These are phyloP conservation scores for Polyporus arcularius DNA, from an alignment of 768 basidiomycete species.

Conservation along the genomic window DNA sequence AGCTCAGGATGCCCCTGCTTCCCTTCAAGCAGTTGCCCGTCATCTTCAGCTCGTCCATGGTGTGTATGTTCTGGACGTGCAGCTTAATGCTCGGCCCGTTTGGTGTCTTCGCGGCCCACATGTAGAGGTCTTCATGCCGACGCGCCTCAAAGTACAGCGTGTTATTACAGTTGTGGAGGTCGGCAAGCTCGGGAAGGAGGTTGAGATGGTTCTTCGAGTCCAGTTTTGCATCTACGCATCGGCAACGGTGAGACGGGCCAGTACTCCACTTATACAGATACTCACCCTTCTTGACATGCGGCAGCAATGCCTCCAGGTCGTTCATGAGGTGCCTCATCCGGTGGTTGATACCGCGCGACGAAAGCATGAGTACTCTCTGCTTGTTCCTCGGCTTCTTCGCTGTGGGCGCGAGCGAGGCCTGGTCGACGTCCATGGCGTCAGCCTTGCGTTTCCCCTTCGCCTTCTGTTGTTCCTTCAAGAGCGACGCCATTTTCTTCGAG, in stretches of 20 bases:
- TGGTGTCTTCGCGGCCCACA: conserved; percentile 96
- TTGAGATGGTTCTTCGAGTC: conserved; percentile 95
- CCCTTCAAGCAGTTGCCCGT: conserved; percentile 98
- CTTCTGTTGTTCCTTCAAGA: conserved; percentile 64
- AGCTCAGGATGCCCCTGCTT: conserved; percentile 87
- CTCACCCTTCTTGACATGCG: conserved; percentile 95
- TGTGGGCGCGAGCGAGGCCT: conserved; percentile 33
- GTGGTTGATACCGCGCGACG: conserved; percentile 92
- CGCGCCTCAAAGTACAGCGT: conserved; percentile 96
- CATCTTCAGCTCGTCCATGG: conserved; percentile 99
- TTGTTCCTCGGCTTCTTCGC: conserved; percentile 78
- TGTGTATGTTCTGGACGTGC: conserved; percentile 98
- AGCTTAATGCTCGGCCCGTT: conserved; percentile 97
- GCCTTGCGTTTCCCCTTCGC: conserved; percentile 64
- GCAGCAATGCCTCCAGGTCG: conserved; percentile 85
- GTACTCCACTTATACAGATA: too few relatives aligned
- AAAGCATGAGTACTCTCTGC: conserved; percentile 91
- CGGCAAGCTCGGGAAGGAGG: conserved; percentile 93
- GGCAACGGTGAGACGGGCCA: background rate
- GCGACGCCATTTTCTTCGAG: conserved; percentile 52
- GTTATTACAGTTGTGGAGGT: conserved; percentile 97
- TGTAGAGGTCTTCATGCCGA: conserved; percentile 91
- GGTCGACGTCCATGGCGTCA: conserved; percentile 61
- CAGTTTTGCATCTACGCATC: conserved; percentile 82
- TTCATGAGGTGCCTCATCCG: conserved; percentile 98